Evolutionary conservation across 2,329 filamentous ascomycete species (phyloP), one percentile per base, ranked within the genome.

Genomic region (Claviceps sp.): DNA sequence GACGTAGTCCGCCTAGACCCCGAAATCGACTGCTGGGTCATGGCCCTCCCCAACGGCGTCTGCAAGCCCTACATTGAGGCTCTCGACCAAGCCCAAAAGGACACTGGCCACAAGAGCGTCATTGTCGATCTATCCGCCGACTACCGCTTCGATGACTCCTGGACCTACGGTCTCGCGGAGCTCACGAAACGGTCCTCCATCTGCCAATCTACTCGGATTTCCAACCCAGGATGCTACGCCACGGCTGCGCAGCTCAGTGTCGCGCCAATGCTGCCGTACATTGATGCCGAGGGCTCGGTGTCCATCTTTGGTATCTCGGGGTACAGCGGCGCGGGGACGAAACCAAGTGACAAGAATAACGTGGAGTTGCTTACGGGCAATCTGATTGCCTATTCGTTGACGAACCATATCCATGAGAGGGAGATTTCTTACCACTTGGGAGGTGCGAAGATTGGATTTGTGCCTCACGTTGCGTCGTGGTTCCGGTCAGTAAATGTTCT

Each of bases 101-200:
- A 42, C 16, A 64, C 64, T 9, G 60, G 65, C 53, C 72, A 75
- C 61, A 78, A 78, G 55, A 89, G 86, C 59, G 74, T 97, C 42
- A 86, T 97, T 58, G 77, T 98, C 45, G 93, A 98, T 66, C 78
- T 98, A 38, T 95, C 89, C n/a, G 93, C 93, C 54, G 93, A 98
- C 71, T 94, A 95, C 70, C 83, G 91, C 49, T 97, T 96, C 66
- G 85, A 95, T 63, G 71, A 76, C 52, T 75, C 77, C 23, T 64
- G 89, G 90, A 88, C 86, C 0, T 97, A 96, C 63, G 88, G 88
- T 59, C 82, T 96, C 4, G 89, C 89, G 14, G 93, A 97, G 69
- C 75, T 95, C 48, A 79, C 88, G 48, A 81, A 82, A 66, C 82
- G 91, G 52, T 78, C 79, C 54, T 78, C 83, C 58, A 89, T 97